phyloP scores from a whole-genome alignment of 2,329 filamentous ascomycete species.

The Sclerotinia borealis region DNA sequence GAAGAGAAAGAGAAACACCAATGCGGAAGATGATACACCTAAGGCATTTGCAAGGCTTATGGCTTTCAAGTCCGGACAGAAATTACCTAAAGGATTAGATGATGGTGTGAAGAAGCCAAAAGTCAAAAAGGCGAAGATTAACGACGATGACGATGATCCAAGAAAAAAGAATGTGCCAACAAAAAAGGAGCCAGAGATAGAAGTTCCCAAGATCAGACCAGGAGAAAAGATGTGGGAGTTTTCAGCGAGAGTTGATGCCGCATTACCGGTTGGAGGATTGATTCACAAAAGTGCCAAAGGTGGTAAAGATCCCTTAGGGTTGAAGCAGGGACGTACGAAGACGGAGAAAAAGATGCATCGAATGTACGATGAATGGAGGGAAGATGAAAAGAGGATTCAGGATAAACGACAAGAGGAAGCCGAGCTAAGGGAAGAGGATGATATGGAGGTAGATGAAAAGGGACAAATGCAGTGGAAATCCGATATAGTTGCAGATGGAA shows the following conservation, averaged over 20 bases:
- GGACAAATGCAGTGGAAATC: conserved; percentile 49
- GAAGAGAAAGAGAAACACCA: conserved; percentile 46
- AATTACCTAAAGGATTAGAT: conserved; percentile 59
- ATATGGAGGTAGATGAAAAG: conserved; percentile 27
- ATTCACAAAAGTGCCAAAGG: conserved; percentile 53
- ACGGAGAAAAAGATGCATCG: conserved; percentile 81
- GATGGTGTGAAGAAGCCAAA: conserved; percentile 48
- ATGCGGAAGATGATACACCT: conserved; percentile 62
- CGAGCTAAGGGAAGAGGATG: conserved; percentile 32
- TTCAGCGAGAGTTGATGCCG: conserved; percentile 73
- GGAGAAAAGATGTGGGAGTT: conserved; percentile 83
- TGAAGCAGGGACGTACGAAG: conserved; percentile 66
- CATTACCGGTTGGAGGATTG: conserved; percentile 69
- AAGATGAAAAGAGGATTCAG: conserved; percentile 51
- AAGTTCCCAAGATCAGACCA: conserved; percentile 65
- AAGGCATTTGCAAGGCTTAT: conserved; percentile 83
- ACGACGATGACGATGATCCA: conserved; percentile 14
- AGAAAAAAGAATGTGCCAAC: conserved; percentile 16
- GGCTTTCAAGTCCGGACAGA: conserved; percentile 61
- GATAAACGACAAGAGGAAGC: conserved; percentile 27
- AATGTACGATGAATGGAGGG: conserved; percentile 71
- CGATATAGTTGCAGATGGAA: conserved; percentile 46
- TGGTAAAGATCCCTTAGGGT: conserved; percentile 56
- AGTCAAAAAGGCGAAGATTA: conserved; percentile 30
- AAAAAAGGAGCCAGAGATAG: conserved; percentile 25